These are phyloP conservation scores for Euryodendron excelsum DNA, from an alignment of 148 eudicot genomes.

Conservation along the genomic window DNA sequence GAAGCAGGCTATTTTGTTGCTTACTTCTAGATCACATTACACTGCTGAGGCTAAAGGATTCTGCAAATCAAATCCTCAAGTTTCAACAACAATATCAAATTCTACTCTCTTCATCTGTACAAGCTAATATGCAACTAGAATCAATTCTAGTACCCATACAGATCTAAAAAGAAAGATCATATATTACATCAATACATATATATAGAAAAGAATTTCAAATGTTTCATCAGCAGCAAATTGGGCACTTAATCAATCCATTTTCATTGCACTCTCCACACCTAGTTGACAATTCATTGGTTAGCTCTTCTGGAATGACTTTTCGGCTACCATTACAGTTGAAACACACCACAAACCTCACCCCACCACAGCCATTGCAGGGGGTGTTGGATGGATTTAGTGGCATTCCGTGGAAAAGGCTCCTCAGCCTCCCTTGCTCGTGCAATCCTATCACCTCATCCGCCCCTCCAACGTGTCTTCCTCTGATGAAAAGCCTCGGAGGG, in stretches of 20 bases:
- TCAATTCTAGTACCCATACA: background rate
- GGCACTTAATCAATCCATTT: slow-evolving; percentile 71
- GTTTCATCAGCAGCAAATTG: slow-evolving; percentile 41
- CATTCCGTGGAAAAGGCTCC: slow-evolving; percentile 53
- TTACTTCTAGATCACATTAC: too few species aligned
- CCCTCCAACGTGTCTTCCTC: slow-evolving; percentile 71
- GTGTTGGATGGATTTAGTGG: slow-evolving; percentile 28
- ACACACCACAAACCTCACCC: slow-evolving; percentile 58
- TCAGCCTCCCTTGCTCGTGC: slow-evolving; percentile 61
- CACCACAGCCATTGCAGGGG: slow-evolving; percentile 52
- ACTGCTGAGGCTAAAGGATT: too few species aligned
- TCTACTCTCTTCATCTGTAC: background rate
- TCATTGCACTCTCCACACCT: slow-evolving; percentile 67
- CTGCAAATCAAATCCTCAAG: background rate
- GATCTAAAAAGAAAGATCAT: background rate
- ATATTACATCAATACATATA: background rate
- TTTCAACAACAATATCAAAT: background rate
- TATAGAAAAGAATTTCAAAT: background rate
- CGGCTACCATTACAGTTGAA: slow-evolving; percentile 60
- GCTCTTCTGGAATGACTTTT: slow-evolving; percentile 39
- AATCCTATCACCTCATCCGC: slow-evolving; percentile 61
- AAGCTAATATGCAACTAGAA: background rate
- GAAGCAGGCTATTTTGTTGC: too few species aligned
- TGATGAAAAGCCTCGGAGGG: slow-evolving; percentile 74
- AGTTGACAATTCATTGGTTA: slow-evolving; percentile 15